Evolutionary conservation across 2,329 filamentous ascomycete species (phyloP), one percentile per base, ranked within the genome.

Genomic region (Conoideocrella luteorostrata): DNA sequence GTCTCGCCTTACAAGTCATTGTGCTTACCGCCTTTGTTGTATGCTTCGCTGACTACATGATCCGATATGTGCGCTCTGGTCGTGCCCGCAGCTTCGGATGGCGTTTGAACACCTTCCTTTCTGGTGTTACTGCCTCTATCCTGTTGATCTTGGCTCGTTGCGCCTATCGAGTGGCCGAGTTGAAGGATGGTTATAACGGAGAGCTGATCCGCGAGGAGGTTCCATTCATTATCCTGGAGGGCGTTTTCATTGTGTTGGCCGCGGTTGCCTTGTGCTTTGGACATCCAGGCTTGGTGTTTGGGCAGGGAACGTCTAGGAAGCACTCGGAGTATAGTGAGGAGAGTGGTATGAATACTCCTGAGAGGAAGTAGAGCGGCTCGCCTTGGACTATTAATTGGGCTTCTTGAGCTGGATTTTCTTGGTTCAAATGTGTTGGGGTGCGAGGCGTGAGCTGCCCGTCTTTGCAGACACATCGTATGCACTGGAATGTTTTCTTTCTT

Each of bases 121-220:
- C 56, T n/a, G 76, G 72, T 34, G 64, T 84, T 21, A 56, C 63
- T 0, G 53, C 74, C 7, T 70, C 80, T 9, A 78, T 79, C 24
- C 37, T 82, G 6, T 68, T 76, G 36, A 78, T 86, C 53, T 71
- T 85, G 37, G 70, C 75, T 20, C 70, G 83, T 35, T 83, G 77
- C 53, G 70, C 75, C 41, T 86, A 78, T 60, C 75, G 83, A 47
- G 77, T 84, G 28, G 76, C 75, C 5, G 83, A 87, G 68, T 64
- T 87, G 42, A 74, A 71, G 48, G 71, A 81, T 26, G 82, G 82
- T 4, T 86, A 81, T 66, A 32, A 55, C 20, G 79, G 78, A 1
- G 56, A 64, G 2, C 59, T 84, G 48, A 77, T 83, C 43, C 61
- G 60, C 44, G 62, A 79, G 30, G 66, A 80, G 60, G 52, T 58